A percentile compares a stretch with the other conserved stretches of the same genome.
Evolutionary conservation across 371 early-diverging fungal species (phyloP).

Genomic region (Rhizopus stolonifer): DNA sequence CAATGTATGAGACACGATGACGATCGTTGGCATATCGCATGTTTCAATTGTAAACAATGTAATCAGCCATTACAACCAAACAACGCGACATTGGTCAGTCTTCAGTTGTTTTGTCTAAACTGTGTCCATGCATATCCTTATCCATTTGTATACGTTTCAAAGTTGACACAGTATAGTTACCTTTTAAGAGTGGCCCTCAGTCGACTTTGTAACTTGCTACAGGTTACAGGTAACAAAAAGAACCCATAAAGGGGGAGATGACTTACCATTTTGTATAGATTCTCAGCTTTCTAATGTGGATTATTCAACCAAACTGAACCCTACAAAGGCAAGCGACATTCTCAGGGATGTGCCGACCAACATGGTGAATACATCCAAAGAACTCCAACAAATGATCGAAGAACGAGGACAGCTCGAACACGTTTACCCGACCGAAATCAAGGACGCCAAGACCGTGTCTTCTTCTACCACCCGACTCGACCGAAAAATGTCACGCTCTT

Average conservation of each 20-base stretch:
- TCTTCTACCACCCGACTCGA: conserved; percentile 56
- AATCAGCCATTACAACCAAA: conserved; percentile 35
- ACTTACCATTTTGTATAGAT: too few species aligned
- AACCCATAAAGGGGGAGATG: conserved; percentile 8
- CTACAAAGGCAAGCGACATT: background rate
- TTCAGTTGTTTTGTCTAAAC: background rate
- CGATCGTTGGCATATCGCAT: conserved; percentile 79
- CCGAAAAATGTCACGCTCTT: conserved; percentile 62
- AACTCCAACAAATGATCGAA: conserved; percentile 22
- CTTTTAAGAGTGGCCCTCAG: conserved; percentile 84
- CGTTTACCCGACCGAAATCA: conserved; percentile 47
- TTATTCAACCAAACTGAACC: conserved; percentile 30
- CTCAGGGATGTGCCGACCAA: conserved; percentile 16
- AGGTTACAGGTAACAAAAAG: conserved; percentile 58
- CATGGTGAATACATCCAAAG: conserved; percentile 21
- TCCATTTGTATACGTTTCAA: conserved; percentile 67
- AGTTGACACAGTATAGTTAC: conserved; percentile 88
- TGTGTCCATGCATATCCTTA: conserved; percentile 8
- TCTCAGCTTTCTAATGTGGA: conserved; percentile 44
- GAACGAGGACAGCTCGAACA: conserved; percentile 8
- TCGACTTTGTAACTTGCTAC: conserved; percentile 76
- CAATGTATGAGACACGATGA: conserved; percentile 74
- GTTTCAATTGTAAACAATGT: conserved; percentile 77
- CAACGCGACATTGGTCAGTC: background rate
- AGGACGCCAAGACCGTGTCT: conserved; percentile 47